Base-by-base conservation (phyloP, 2,329 filamentous ascomycete species). In the Aspergillus sp. region DNA sequence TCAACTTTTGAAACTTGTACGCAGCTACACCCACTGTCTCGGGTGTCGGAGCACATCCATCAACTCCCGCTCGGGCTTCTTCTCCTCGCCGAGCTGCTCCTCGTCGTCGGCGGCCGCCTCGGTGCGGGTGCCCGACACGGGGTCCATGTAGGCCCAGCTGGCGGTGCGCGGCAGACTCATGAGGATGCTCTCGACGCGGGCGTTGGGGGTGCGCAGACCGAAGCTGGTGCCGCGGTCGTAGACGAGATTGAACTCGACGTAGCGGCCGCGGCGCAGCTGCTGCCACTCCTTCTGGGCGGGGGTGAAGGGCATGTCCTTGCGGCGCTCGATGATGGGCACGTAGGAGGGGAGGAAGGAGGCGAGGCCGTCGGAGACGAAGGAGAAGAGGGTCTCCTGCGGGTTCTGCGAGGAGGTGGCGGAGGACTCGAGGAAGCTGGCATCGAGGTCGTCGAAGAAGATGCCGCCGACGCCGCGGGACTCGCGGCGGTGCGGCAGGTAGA, bases 371-470 rank as follows among this genome's bases (percentile, higher is more conserved):
- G 92, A 88, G 50, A 92, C 84, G 63, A 97, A 97, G 14, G 88
- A 85, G 70, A 99, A 97, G 0, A 92, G 83, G 60, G 91, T 89
- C 69, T 97, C 92, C 62, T 89, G 87, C 65, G 94, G 89, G 56
- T 91, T 90, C 64, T 93, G 88, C 1, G 84, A 82, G 2, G 74
- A 75, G 20, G 66, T 64, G 2, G 70, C 60, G 4, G 70, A 71
- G 29, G 64, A 66, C 48, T 71, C 58, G 23, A 75, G 64, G 65
- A 74, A 75, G 49, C 60, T 64, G 40, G 73, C 88, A 70, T 99
- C 94, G 13, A 99, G 81, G 70, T 99, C 94, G 73, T 99, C 94
- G 67, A 99, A 99, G 83, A 99, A 99, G 73, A 99, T 97, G 49
- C 94, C 94, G 49, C 94, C 94, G 31, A 99, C 77, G 52, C 94